These are phyloP conservation scores for Castanospermum australe DNA, from an alignment of 306 rosid species.

Conservation along the genomic window DNA sequence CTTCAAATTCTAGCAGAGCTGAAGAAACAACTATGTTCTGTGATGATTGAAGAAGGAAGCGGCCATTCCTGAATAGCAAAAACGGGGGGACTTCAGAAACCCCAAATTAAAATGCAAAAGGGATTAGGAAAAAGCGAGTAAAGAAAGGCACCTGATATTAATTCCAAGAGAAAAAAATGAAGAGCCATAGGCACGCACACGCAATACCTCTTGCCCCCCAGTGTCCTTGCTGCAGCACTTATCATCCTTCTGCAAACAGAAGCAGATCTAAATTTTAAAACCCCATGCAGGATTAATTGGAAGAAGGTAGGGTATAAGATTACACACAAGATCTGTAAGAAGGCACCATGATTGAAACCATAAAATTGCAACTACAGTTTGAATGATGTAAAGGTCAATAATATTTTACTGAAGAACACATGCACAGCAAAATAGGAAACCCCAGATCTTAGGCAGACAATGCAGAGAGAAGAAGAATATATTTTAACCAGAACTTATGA, in stretches of 20 bases:
- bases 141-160: constrained; percentile 71
- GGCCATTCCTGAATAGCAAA: constrained; percentile 75
- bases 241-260: constrained; percentile 60
- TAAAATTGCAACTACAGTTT: background rate
- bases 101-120: background rate
- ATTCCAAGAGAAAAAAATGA: constrained; percentile 85
- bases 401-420: background rate
- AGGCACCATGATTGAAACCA: background rate
- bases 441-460: constrained; percentile 14
- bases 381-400: constrained; percentile 1
- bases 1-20: constrained; percentile 80
- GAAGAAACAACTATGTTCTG: constrained; percentile 61
- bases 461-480: background rate
- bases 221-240: constrained; percentile 47
- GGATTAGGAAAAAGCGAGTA: background rate
- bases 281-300: constrained; percentile 8
- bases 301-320: constrained; percentile 12
- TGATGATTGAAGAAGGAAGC: constrained; percentile 87
- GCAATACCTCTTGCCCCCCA: constrained; percentile 78
- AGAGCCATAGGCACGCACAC: constrained; percentile 89
- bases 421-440: background rate
- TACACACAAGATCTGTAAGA: background rate
- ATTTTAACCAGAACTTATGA: background rate
- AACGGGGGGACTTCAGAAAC: constrained; percentile 17
- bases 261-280: constrained; percentile 27